These are phyloP conservation scores for Saccharomycopsis hybrid DNA, from an alignment of 1,139 yeast species.

Conservation along the genomic window DNA sequence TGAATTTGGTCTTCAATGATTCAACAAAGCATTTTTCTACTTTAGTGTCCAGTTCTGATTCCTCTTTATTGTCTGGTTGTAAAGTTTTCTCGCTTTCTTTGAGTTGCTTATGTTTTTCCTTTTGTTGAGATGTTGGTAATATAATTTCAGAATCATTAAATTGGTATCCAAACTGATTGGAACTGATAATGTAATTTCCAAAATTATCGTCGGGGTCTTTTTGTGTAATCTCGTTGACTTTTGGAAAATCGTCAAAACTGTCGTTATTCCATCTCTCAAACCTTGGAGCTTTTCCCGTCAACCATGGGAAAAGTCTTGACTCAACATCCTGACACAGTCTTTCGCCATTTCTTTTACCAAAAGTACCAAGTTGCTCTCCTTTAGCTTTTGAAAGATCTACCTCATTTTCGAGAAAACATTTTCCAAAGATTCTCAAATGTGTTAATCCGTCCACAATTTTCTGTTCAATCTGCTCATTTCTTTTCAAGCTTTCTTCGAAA, in stretches of 20 bases:
- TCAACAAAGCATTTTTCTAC: slow-evolving; percentile 34
- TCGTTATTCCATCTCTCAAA: slow-evolving; percentile 33
- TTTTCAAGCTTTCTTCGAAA: slow-evolving; percentile 1
- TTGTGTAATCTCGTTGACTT: background rate
- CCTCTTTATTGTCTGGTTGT: background rate
- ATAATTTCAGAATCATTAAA: slow-evolving; percentile 7
- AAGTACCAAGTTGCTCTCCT: too few species aligned
- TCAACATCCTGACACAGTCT: slow-evolving; percentile 28
- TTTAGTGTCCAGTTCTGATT: slow-evolving; percentile 3
- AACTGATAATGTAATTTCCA: slow-evolving; percentile 2
- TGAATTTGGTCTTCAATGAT: slow-evolving; percentile 30
- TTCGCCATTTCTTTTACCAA: slow-evolving; percentile 2
- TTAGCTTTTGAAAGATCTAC: background rate
- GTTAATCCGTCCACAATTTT: slow-evolving; percentile 33
- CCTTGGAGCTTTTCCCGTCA: slow-evolving; percentile 30
- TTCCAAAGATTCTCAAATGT: slow-evolving; percentile 36
- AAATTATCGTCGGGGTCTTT: background rate
- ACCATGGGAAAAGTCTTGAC: slow-evolving; percentile 33
- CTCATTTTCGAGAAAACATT: slow-evolving; percentile 33
- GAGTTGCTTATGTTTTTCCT: background rate
- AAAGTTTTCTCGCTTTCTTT: slow-evolving; percentile 6
- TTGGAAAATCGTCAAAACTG: background rate
- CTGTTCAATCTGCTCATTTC: slow-evolving; percentile 30
- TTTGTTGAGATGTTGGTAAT: background rate
- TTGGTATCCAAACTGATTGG: slow-evolving; percentile 2